These are phyloP conservation scores for Thelonectria discophora DNA, from an alignment of 2,329 filamentous ascomycete species.

Conservation along the genomic window DNA sequence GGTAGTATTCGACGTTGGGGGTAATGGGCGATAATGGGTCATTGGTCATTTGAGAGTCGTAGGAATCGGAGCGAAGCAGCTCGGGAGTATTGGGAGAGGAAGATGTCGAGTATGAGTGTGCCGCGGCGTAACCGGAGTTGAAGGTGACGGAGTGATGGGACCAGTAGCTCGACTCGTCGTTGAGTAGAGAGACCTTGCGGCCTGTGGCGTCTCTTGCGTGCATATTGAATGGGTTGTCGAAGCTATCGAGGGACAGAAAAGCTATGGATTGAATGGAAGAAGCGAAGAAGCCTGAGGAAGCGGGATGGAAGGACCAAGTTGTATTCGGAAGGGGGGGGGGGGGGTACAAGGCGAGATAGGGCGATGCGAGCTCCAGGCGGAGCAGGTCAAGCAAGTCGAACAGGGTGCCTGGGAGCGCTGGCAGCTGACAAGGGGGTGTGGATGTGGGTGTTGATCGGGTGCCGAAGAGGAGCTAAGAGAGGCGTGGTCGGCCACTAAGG, in stretches of 20 bases:
- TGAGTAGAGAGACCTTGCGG: conserved; percentile 67
- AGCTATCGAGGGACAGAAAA: not conserved
- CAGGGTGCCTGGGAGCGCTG: conserved; percentile 10
- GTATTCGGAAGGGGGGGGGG: conserved; percentile 9
- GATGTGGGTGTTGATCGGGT: conserved; percentile 13
- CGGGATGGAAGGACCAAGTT: conserved; percentile 15
- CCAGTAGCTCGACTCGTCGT: conserved; percentile 55
- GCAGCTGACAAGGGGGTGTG: conserved; percentile 16
- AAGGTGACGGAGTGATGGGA: conserved; percentile 45
- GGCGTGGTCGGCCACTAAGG: conserved; percentile 17
- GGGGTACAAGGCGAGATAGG: conserved; percentile 7
- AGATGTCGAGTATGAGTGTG: conserved; percentile 51
- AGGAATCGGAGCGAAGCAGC: conserved; percentile 68
- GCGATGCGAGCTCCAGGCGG: conserved; percentile 20
- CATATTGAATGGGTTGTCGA: conserved; percentile 50
- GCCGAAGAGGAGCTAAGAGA: conserved; percentile 13
- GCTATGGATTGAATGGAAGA: conserved; percentile 5
- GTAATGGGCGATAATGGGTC: conserved; percentile 66
- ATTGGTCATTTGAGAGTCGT: conserved; percentile 66
- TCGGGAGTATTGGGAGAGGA: conserved; percentile 63
- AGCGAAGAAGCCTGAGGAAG: conserved; percentile 18
- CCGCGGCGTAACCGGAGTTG: conserved; percentile 46
- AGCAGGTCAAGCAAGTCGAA: conserved; percentile 1
- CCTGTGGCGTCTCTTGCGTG: conserved; percentile 65
- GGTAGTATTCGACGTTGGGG: conserved; percentile 57